Conservation (phyloP, 2,329 filamentous ascomycete genomes). For the Pseudogymnoascus sp. region DNA sequence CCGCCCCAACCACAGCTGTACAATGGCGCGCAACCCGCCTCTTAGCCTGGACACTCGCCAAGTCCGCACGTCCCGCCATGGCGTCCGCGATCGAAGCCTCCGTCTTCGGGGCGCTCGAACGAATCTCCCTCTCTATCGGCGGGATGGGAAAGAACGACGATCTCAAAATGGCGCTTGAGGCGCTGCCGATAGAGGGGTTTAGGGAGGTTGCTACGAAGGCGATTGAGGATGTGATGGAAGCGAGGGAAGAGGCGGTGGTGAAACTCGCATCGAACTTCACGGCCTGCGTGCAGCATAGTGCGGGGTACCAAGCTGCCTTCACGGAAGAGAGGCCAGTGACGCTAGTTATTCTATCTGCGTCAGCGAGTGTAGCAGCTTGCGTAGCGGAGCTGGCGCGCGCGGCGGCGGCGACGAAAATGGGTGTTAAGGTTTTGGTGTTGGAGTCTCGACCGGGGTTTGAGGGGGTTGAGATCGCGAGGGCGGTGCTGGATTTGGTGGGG, state of each 20-base stretch:
- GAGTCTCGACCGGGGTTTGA: slow-evolving; percentile 61
- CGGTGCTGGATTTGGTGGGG: slow-evolving; percentile 32
- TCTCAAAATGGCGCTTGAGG: not conserved
- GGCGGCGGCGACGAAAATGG: slow-evolving; percentile 30
- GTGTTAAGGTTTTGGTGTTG: slow-evolving; percentile 43
- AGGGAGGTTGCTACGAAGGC: slow-evolving; percentile 15
- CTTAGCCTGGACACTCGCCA: slow-evolving; percentile 54
- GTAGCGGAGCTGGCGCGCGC: slow-evolving; percentile 28
- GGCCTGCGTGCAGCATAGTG: slow-evolving; percentile 24
- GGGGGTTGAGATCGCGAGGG: slow-evolving; percentile 42
- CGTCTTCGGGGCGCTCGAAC: slow-evolving; percentile 38
- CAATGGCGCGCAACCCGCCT: slow-evolving; percentile 51
- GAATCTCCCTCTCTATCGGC: not conserved
- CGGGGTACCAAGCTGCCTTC: slow-evolving; percentile 12
- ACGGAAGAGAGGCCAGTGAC: slow-evolving; percentile 26
- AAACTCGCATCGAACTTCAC: slow-evolving; percentile 18
- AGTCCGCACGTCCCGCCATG: slow-evolving; percentile 60
- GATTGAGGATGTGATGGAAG: slow-evolving; percentile 19
- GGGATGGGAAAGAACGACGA: not conserved
- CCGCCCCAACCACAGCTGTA: slow-evolving; percentile 23
- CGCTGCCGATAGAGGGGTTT: not conserved
- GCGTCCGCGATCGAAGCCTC: slow-evolving; percentile 47
- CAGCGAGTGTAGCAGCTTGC: slow-evolving; percentile 48
- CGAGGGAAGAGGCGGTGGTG: not conserved
- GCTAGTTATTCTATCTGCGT: slow-evolving; percentile 53